Conservation (phyloP, 78 protist species). For the Polysphondylium violaceum region DNA sequence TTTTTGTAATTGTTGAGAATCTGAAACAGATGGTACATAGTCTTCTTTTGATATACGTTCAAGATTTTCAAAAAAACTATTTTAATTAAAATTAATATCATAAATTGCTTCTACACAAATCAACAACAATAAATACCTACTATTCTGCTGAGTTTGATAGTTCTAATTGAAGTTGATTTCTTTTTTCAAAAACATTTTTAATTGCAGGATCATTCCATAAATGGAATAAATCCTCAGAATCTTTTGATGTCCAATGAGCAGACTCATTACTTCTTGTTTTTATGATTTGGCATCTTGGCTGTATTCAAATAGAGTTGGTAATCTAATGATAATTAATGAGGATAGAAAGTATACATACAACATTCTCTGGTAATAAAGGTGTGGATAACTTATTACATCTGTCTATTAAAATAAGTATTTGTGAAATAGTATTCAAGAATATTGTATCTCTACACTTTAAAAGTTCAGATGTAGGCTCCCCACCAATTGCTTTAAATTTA, state of each 20-base stretch:
- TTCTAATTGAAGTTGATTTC: conserved; percentile 74
- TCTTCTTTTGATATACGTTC: conserved; percentile 60
- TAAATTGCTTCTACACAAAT: too few species aligned
- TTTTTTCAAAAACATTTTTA: conserved; percentile 1
- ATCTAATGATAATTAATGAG: too few species aligned
- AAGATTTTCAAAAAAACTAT: conserved; percentile 84
- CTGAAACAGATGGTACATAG: conserved; percentile 92
- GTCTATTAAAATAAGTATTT: conserved; percentile 5
- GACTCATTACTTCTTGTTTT: conserved; percentile 12
- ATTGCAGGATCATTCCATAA: conserved; percentile 72
- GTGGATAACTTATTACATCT: conserved; percentile 3
- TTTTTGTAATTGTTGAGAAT: too few species aligned
- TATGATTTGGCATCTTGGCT: conserved; percentile 17
- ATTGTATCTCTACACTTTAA: conserved; percentile 21
- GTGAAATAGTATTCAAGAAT: conserved; percentile 52
- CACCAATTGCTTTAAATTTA: too few species aligned
- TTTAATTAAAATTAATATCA: too few species aligned
- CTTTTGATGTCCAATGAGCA: conserved; percentile 42
- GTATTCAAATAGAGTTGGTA: too few species aligned
- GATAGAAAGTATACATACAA: conserved; percentile 27
- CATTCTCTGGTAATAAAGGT: conserved; percentile 3
- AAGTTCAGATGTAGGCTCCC: too few species aligned
- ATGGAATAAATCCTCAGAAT: not conserved
- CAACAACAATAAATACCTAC: conserved; percentile 30
- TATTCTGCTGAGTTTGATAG: conserved; percentile 74